Base-by-base conservation (phyloP, 192 early-diverging fungal genomes). In the Jimgerdemannia flammicorona region DNA sequence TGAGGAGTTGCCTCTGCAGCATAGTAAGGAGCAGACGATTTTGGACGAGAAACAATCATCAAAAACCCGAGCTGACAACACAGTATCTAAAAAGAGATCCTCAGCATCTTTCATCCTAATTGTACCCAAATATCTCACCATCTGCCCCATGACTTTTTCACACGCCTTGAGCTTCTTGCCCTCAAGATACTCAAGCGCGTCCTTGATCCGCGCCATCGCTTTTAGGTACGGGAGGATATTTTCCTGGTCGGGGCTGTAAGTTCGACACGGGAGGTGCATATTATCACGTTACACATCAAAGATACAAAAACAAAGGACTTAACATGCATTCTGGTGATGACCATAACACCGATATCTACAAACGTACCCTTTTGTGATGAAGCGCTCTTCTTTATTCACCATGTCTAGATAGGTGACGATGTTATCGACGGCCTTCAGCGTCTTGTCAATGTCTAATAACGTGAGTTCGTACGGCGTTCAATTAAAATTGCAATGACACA, bases 401-500 rank as follows among this genome's bases (percentile, higher is more conserved):
- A 93, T 77, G 74, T 93, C 92, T 77, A 91, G 86, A 73, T 90
- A 93, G 19, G 84, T 81, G 1, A 92, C 85, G 59, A 94, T 89
- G 4, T 81, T 81, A 43, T 90, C 85, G 4, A 91, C 81, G 40
- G 83, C 76, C 9, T 84, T 83, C 43, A 94, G 81, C 2, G 93
- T 86, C 65, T 80, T 81, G 68, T 91, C 84, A 74, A 95, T 90
- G 73, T 94, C 93, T 94, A 75, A 18, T 29, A 75, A 10, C 19
- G 64, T 70, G 29, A 29, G 29, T 29, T 29, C 39, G 9, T 10
- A 2, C 49, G 19, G 11, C 10, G 20, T 42, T 18, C 10, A 71
- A 49, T 39, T 17, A 20, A 49, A 17, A 72, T 9, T 10, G 44
- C 4, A 43, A 17, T 72, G 4, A 73, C 42, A 49, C 19, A 7